phyloP scores from a whole-genome alignment of 768 basidiomycete genomes.

The Tricholoma sp. region DNA sequence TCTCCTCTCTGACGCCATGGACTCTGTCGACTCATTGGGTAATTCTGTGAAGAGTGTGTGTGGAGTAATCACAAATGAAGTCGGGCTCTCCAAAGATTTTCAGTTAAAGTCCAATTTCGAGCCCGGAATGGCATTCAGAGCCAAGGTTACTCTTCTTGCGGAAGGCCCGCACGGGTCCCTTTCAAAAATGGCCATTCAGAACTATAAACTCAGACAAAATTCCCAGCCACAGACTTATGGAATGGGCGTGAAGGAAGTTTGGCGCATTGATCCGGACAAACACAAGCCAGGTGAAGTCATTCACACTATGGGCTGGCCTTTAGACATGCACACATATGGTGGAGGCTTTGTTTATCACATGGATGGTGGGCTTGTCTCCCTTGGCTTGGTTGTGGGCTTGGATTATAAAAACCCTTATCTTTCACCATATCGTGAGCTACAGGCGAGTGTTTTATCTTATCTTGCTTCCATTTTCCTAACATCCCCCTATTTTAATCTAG shows the following conservation, averaged over 20 bases:
- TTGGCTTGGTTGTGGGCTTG: slow-evolving; percentile 89
- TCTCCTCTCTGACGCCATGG: slow-evolving; percentile 56
- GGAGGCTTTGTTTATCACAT: slow-evolving; percentile 97
- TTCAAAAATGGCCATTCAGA: slow-evolving; percentile 69
- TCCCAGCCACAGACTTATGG: slow-evolving; percentile 91
- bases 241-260: slow-evolving; percentile 95
- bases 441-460: slow-evolving; percentile 44
- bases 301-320: slow-evolving; percentile 93
- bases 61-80: slow-evolving; percentile 91
- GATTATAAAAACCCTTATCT: slow-evolving; percentile 95
- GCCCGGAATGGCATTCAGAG: slow-evolving; percentile 93
- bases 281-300: slow-evolving; percentile 78
- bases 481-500: slow-evolving; percentile 12
- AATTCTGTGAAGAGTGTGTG: slow-evolving; percentile 46
- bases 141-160: slow-evolving; percentile 87
- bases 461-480: slow-evolving; percentile 3
- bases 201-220: slow-evolving; percentile 68
- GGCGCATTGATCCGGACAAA: slow-evolving; percentile 68
- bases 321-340: slow-evolving; percentile 80
- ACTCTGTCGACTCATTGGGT: slow-evolving; percentile 36
- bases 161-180: slow-evolving; percentile 95
- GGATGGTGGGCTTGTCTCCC: slow-evolving; percentile 82
- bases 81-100: slow-evolving; percentile 77
- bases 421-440: slow-evolving; percentile 88
- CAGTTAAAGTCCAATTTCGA: slow-evolving; percentile 85